These are phyloP conservation scores for Blastomyces gilchristii DNA, from an alignment of 2,329 filamentous ascomycete genomes.

Conservation along the genomic window DNA sequence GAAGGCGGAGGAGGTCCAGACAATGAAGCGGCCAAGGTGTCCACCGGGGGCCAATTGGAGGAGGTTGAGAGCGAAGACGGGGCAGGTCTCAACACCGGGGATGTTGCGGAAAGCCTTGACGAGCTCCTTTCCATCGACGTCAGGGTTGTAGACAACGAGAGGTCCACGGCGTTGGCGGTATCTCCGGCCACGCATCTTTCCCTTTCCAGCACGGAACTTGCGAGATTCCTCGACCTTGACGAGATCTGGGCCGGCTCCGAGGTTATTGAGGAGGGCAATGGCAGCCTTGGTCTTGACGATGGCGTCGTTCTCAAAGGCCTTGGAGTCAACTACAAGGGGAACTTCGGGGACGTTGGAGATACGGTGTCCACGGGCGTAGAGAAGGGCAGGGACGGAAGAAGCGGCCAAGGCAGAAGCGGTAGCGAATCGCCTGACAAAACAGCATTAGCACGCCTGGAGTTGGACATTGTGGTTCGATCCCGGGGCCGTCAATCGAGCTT, in stretches of 20 bases:
- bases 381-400: conserved; percentile 86
- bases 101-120: conserved; percentile 97
- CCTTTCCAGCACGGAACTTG: conserved; percentile 97
- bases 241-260: conserved; percentile 82
- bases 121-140: conserved; percentile 89
- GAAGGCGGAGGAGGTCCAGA: conserved; percentile 98
- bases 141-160: conserved; percentile 94
- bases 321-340: conserved; percentile 88
- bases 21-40: conserved; percentile 95
- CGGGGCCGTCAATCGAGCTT: conserved; percentile 10
- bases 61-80: conserved; percentile 91
- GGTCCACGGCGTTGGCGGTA: conserved; percentile 96
- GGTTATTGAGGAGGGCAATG: conserved; percentile 73
- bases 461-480: neutral
- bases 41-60: conserved; percentile 98
- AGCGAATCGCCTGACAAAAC: conserved; percentile 67
- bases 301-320: conserved; percentile 68
- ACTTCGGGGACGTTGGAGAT: conserved; percentile 88
- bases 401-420: conserved; percentile 95
- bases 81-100: conserved; percentile 90
- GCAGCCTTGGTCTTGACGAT: conserved; percentile 83
- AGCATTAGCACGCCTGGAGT: conserved; percentile 11
- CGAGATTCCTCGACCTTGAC: conserved; percentile 93
- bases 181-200: conserved; percentile 93
- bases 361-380: conserved; percentile 95